Evolutionary conservation across 306 rosid genomes (phyloP).

Genomic region (Malus sieversii): DNA sequence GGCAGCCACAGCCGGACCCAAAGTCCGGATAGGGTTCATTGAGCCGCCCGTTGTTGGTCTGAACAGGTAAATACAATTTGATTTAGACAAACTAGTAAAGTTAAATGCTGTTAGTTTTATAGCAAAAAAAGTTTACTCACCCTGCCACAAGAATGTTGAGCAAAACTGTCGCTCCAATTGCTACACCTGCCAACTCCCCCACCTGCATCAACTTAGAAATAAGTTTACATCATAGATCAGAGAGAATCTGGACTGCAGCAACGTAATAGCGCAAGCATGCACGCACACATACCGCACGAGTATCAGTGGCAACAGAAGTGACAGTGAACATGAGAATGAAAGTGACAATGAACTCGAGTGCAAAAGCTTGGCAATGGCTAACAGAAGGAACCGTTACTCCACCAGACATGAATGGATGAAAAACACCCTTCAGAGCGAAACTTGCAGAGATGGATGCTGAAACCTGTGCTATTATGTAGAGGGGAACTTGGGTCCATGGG

Average conservation of each 20-base stretch:
- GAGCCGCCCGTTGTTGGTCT: conserved; percentile 56
- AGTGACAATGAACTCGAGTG: conserved; percentile 40
- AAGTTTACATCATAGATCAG: too few relatives aligned
- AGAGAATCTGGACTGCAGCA: neutral
- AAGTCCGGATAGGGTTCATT: conserved; percentile 64
- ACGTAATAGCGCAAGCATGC: too few relatives aligned
- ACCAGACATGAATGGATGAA: conserved; percentile 29
- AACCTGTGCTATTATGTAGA: conserved; percentile 41
- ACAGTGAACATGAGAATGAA: conserved; percentile 50
- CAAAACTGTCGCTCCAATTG: conserved; percentile 52
- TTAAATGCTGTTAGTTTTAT: neutral
- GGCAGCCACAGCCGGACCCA: conserved; percentile 50
- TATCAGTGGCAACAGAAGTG: conserved; percentile 40
- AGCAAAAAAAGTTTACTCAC: conserved; percentile 11
- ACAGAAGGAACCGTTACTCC: conserved; percentile 50
- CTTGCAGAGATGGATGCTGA: conserved; percentile 29
- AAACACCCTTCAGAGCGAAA: conserved; percentile 26
- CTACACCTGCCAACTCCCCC: conserved; percentile 40
- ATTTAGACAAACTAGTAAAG: neutral
- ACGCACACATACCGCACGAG: conserved; percentile 30
- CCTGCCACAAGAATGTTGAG: conserved; percentile 54
- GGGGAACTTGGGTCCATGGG: conserved; percentile 31
- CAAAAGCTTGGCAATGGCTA: conserved; percentile 35
- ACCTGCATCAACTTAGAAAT: conserved; percentile 37
- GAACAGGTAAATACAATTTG: neutral